These are phyloP conservation scores for Phaseolus coccineus DNA, from an alignment of 331 rosid genomes.

Conservation along the genomic window DNA sequence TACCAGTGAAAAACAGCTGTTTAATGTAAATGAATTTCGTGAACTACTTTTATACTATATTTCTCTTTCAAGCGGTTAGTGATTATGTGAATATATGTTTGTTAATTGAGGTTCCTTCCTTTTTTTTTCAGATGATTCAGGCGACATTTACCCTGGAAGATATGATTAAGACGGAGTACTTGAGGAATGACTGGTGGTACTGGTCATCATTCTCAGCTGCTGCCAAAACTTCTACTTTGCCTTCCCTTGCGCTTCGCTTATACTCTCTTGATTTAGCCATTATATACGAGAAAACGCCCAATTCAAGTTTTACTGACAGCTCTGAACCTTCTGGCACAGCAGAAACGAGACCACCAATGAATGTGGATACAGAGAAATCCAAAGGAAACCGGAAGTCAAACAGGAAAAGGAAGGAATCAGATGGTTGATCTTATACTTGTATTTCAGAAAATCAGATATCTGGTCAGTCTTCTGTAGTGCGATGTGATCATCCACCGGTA, in stretches of 20 bases:
- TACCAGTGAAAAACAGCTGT: conserved; percentile 17
- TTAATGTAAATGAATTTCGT: conserved; percentile 28
- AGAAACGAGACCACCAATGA: conserved; percentile 55
- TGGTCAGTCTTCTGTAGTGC: conserved; percentile 33
- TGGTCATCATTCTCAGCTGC: conserved; percentile 99
- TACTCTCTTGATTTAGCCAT: conserved; percentile 95
- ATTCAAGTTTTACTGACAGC: conserved; percentile 61
- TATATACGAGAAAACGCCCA: conserved; percentile 72
- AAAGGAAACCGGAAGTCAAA: conserved; percentile 74
- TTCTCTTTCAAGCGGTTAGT: conserved; percentile 26
- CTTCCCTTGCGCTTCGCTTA: conserved; percentile 90
- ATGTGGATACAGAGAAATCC: conserved; percentile 73
- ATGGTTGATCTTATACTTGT: conserved; percentile 58
- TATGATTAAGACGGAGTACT: conserved; percentile 86
- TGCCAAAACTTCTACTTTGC: conserved; percentile 77
- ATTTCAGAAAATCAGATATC: conserved; percentile 37
- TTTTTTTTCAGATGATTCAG: conserved; percentile 84
- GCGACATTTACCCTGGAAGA: conserved; percentile 88
- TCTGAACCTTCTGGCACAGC: conserved; percentile 59
- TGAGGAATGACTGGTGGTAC: conserved; percentile 99
- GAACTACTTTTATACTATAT: neutral
- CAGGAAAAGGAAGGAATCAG: conserved; percentile 90
- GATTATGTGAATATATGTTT: conserved; percentile 2
- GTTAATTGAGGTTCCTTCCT: conserved; percentile 37
- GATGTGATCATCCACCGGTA: conserved; percentile 42